Evolutionary conservation across 192 early-diverging fungal genomes (phyloP).

Genomic region (Cetraspora pellucida): DNA sequence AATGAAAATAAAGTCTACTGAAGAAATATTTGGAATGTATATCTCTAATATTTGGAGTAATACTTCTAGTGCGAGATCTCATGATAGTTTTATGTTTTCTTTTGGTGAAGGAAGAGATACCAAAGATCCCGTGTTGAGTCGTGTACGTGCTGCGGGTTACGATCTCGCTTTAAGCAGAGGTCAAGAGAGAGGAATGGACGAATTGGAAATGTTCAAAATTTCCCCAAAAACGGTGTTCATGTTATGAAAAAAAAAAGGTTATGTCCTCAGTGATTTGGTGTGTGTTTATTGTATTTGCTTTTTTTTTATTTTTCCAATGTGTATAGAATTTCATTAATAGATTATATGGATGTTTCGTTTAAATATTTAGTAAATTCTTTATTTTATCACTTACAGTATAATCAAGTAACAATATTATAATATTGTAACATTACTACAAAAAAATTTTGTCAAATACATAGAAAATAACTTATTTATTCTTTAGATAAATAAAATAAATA

Average conservation of each 20-base stretch:
- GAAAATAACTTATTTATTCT: too few relatives aligned
- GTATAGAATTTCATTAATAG: too few relatives aligned
- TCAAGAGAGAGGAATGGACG: constrained; percentile 22
- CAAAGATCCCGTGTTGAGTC: not conserved
- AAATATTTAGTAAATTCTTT: too few relatives aligned
- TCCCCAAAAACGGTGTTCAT: not conserved
- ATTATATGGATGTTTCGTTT: too few relatives aligned
- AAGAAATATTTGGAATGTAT: constrained; percentile 27
- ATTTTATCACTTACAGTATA: too few relatives aligned
- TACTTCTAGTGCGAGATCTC: not conserved
- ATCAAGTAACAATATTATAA: too few relatives aligned
- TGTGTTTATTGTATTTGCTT: too few relatives aligned
- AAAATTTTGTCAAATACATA: too few relatives aligned
- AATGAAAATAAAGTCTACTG: not conserved
- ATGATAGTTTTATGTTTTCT: constrained; percentile 26
- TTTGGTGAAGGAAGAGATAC: constrained; percentile 5
- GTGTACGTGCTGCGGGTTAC: not conserved
- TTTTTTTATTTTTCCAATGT: too few relatives aligned
- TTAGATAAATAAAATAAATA: too few relatives aligned
- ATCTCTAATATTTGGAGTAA: not conserved
- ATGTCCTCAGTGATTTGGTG: too few relatives aligned
- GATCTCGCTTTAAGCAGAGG: constrained; percentile 12
- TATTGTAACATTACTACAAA: too few relatives aligned
- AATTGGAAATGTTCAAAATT: constrained; percentile 23
- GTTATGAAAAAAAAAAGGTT: not conserved